These are phyloP conservation scores for Monilinia vaccinii-corymbosi DNA, from an alignment of 2,329 filamentous ascomycete species.

Conservation along the genomic window DNA sequence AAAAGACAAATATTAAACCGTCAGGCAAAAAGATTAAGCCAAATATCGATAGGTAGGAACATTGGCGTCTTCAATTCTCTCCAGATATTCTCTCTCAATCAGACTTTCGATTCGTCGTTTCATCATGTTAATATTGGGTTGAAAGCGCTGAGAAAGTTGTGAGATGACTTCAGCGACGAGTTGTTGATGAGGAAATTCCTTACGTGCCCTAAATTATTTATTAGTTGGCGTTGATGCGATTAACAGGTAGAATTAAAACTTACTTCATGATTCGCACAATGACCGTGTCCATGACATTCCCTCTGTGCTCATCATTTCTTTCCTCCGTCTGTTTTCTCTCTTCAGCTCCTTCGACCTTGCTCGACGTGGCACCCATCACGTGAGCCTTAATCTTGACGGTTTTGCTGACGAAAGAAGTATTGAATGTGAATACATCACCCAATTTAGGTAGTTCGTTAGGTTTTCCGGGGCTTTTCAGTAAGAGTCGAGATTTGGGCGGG, in stretches of 20 bases:
- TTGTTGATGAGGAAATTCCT: slow-evolving; percentile 58
- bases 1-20: not conserved
- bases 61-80: slow-evolving; percentile 58
- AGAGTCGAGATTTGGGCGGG: slow-evolving; percentile 70
- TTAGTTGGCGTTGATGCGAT: too few relatives aligned
- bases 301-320: slow-evolving; percentile 64
- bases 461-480: slow-evolving; percentile 72
- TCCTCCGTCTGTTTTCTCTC: slow-evolving; percentile 64
- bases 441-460: slow-evolving; percentile 59
- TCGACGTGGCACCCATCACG: slow-evolving; percentile 64
- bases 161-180: slow-evolving; percentile 63
- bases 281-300: slow-evolving; percentile 65
- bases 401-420: slow-evolving; percentile 71
- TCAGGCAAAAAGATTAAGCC: slow-evolving; percentile 37
- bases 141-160: slow-evolving; percentile 62
- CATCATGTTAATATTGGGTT: slow-evolving; percentile 66
- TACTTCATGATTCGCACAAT: slow-evolving; percentile 83
- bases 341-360: slow-evolving; percentile 71
- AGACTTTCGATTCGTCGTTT: slow-evolving; percentile 75
- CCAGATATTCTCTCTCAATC: slow-evolving; percentile 68
- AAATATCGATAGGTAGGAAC: slow-evolving; percentile 62
- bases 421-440: slow-evolving; percentile 74
- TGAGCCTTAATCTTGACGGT: slow-evolving; percentile 84
- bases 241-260: slow-evolving; percentile 22
- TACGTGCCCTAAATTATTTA: slow-evolving; percentile 54